Conservation (phyloP, 139 green algal species). For the Eudorina sp. region DNA sequence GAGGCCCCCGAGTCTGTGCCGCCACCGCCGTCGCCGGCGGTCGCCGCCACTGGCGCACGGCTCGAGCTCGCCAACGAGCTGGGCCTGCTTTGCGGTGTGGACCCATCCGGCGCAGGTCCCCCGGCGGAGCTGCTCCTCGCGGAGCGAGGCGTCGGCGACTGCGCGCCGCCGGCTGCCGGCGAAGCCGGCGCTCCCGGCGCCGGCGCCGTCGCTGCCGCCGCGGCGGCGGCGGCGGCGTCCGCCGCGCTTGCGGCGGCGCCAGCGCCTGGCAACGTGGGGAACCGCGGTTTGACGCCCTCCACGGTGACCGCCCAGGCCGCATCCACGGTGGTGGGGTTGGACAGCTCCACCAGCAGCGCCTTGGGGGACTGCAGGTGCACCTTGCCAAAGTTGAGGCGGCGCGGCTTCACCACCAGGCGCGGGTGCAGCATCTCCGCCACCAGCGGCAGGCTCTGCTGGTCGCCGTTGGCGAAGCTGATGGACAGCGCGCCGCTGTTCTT, state of each 20-base stretch:
- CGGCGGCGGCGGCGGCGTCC: not conserved
- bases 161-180: not conserved
- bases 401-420: conserved; percentile 45
- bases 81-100: not conserved
- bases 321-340: conserved; percentile 65
- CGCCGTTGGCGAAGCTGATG: conserved; percentile 54
- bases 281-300: conserved; percentile 26
- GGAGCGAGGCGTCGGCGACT: not conserved
- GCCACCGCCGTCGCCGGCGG: not conserved
- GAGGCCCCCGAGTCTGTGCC: not conserved
- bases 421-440: conserved; percentile 55
- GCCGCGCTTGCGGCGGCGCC: not conserved
- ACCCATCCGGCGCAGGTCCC: not conserved
- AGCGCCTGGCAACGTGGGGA: conserved; percentile 14
- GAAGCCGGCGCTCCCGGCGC: not conserved
- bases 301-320: conserved; percentile 54
- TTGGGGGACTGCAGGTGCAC: conserved; percentile 61
- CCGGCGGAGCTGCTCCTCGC: not conserved
- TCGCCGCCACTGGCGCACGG: not conserved
- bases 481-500: conserved; percentile 33
- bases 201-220: not conserved
- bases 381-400: conserved; percentile 41
- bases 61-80: not conserved
- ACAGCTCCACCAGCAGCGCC: conserved; percentile 52
- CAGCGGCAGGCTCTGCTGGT: conserved; percentile 56